phyloP scores from a whole-genome alignment of 1,284 basidiomycete genomes.

The Cryptococcus wingfieldii region DNA sequence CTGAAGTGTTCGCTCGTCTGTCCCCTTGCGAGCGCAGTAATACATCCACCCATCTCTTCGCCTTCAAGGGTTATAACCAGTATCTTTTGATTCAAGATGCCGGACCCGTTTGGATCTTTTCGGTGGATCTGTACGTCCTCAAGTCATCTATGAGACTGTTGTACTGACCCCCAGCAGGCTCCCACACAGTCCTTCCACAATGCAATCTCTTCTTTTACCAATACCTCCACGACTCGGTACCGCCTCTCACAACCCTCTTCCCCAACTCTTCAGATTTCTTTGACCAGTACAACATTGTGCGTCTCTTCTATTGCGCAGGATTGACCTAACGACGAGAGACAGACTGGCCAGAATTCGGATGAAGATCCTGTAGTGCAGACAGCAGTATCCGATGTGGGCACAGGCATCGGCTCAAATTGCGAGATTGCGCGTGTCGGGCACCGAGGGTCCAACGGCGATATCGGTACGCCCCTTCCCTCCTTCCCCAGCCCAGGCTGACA shows the following conservation, averaged over 20 bases:
- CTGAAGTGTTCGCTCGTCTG: neutral
- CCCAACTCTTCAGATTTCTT: constrained; percentile 30
- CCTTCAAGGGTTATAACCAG: neutral
- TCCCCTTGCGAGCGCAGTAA: neutral
- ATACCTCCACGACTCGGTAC: constrained; percentile 27
- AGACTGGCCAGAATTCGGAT: constrained; percentile 17
- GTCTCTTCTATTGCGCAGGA: constrained; percentile 5
- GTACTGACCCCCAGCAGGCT: constrained; percentile 19
- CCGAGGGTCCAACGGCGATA: constrained; percentile 38
- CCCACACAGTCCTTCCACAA: constrained; percentile 44
- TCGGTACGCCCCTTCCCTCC: constrained; percentile 29
- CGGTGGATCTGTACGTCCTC: constrained; percentile 40
- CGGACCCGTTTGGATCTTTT: constrained; percentile 44
- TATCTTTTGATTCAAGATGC: constrained; percentile 20
- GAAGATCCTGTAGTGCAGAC: constrained; percentile 33
- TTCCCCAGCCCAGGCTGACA: neutral
- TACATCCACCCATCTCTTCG: neutral
- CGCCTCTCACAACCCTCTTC: constrained; percentile 33
- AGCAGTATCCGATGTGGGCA: constrained; percentile 29
- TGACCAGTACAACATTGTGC: constrained; percentile 29
- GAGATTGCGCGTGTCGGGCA: constrained; percentile 36
- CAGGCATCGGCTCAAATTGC: constrained; percentile 38
- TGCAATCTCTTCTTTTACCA: constrained; percentile 52
- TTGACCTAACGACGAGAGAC: neutral
- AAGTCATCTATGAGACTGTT: neutral